phyloP scores from a whole-genome alignment of 805 yeast genomes.

The Nakazawaea pomicola region DNA sequence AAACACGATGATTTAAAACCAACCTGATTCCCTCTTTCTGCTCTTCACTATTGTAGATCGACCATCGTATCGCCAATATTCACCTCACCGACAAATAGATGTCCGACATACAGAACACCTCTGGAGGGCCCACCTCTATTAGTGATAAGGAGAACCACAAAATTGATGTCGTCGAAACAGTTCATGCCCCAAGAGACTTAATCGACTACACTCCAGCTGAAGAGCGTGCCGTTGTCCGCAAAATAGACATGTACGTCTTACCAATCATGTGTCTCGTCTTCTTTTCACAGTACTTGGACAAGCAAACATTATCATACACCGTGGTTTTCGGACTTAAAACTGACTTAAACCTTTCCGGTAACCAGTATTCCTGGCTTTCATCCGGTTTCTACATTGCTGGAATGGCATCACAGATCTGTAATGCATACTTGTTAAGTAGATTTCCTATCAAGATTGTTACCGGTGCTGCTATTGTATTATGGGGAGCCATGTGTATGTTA shows the following conservation, averaged over 20 bases:
- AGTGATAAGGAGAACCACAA: not conserved
- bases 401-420: constrained; percentile 31
- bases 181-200: constrained; percentile 9
- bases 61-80: too few relatives aligned
- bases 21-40: too few relatives aligned
- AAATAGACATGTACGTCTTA: constrained; percentile 46
- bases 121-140: too few relatives aligned
- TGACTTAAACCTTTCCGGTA: constrained; percentile 25
- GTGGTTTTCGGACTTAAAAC: constrained; percentile 20
- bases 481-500: constrained; percentile 43
- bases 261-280: constrained; percentile 47
- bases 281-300: constrained; percentile 57
- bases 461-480: constrained; percentile 23
- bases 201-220: constrained; percentile 25
- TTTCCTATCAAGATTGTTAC: constrained; percentile 33
- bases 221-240: constrained; percentile 25
- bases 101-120: too few relatives aligned
- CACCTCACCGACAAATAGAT: too few relatives aligned
- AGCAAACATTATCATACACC: constrained; percentile 32
- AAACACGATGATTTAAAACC: too few relatives aligned
- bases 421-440: constrained; percentile 27
- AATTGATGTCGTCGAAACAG: not conserved
- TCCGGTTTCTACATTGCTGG: constrained; percentile 34
- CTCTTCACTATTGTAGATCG: too few relatives aligned
- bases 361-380: constrained; percentile 18